phyloP scores from a whole-genome alignment of 2,329 filamentous ascomycete genomes.

The Trichoderma brevicompactum region DNA sequence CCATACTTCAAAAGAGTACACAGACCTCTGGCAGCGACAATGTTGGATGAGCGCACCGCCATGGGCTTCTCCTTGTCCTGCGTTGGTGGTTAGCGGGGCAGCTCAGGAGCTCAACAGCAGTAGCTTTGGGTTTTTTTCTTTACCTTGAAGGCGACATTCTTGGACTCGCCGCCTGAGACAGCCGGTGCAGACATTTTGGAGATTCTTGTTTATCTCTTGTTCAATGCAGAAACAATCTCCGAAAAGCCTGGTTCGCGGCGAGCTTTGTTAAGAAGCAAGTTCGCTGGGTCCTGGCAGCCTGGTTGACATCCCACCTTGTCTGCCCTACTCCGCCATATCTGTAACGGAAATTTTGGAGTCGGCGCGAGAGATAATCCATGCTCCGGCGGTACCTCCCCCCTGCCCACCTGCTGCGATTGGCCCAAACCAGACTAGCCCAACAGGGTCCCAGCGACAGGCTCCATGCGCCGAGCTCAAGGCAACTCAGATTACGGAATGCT shows the following conservation, averaged over 20 bases:
- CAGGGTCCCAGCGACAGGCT: constrained; percentile 34
- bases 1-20: constrained; percentile 3
- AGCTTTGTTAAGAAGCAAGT: constrained; percentile 39
- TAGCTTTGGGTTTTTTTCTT: constrained; percentile 37
- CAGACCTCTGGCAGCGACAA: constrained; percentile 91
- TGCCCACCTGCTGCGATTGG: constrained; percentile 27
- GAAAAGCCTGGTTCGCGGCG: constrained; percentile 39
- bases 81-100: constrained; percentile 44
- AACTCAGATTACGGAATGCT: constrained; percentile 49
- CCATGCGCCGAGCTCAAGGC: constrained; percentile 47
- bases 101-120: constrained; percentile 40
- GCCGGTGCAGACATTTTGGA: constrained; percentile 53
- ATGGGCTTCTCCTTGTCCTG: constrained; percentile 97
- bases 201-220: constrained; percentile 42
- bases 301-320: constrained; percentile 45
- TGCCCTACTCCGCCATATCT: constrained; percentile 45
- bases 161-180: constrained; percentile 44
- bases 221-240: constrained; percentile 33
- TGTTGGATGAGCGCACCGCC: constrained; percentile 94
- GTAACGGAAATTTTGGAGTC: constrained; percentile 48
- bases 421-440: constrained; percentile 34
- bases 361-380: constrained; percentile 47
- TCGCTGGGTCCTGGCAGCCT: constrained; percentile 40
- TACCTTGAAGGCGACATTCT: constrained; percentile 64
- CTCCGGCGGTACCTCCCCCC: constrained; percentile 39